Conservation (phyloP, 116 monocot species). For the Iris pallida region DNA sequence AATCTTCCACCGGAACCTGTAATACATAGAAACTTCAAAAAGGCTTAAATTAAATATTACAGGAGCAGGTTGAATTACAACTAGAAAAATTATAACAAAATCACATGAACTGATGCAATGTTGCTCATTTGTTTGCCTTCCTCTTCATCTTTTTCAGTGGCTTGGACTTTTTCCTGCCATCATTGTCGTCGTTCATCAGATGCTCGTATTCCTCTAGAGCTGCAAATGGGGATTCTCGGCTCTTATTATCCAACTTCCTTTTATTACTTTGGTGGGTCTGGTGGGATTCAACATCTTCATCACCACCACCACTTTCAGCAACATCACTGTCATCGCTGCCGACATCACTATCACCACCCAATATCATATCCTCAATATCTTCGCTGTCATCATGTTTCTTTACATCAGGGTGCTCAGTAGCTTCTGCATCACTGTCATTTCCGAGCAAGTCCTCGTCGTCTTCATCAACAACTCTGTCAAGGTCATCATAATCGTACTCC, state of each 20-base stretch:
- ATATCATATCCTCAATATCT: constrained; percentile 19
- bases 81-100: no score
- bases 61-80: no score
- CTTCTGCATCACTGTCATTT: constrained; percentile 41
- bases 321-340: constrained; percentile 6
- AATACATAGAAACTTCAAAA: no score
- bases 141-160: constrained; percentile 17
- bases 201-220: constrained; percentile 75
- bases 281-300: constrained; percentile 8
- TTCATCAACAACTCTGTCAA: constrained; percentile 50
- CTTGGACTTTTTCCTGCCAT: constrained; percentile 15
- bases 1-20: no score
- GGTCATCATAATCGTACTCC: constrained; percentile 82
- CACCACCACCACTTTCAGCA: constrained; percentile 19
- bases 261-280: constrained; percentile 22
- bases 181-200: constrained; percentile 23
- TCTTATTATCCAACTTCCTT: constrained; percentile 24
- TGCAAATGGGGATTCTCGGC: constrained; percentile 56
- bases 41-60: no score
- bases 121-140: background rate
- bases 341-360: constrained; percentile 8
- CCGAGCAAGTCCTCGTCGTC: constrained; percentile 80
- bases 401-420: background rate
- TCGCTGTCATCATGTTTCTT: background rate
- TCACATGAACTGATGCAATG: no score